Evolutionary conservation across 2,329 filamentous ascomycete species (phyloP).

Genomic region (Fonsecaea erecta): DNA sequence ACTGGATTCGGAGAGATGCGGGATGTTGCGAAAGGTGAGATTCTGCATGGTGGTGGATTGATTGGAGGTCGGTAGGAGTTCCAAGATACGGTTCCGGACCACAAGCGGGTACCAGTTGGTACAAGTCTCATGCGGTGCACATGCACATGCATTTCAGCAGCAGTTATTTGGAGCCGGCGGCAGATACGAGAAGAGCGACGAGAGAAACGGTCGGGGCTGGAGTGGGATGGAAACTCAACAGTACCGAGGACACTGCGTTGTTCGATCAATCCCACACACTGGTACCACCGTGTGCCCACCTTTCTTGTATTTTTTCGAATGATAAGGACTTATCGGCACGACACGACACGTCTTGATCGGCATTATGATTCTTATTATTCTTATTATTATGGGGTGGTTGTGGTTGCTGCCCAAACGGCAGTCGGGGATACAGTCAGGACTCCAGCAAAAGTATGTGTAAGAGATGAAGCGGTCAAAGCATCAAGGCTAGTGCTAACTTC

Average conservation of each 20-base stretch:
- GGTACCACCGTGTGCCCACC: background rate
- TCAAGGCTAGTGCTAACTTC: conserved; percentile 8
- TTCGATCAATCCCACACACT: background rate
- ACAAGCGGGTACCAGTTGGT: background rate
- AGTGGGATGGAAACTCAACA: background rate
- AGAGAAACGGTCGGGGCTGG: background rate
- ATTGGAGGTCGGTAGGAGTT: conserved; percentile 11
- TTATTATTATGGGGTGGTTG: too few relatives aligned
- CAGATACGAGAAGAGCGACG: background rate
- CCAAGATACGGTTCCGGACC: conserved; percentile 11
- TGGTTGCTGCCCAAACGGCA: conserved; percentile 3
- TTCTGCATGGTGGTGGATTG: background rate
- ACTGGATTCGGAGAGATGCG: conserved; percentile 22
- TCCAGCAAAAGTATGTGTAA: background rate
- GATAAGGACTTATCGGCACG: background rate
- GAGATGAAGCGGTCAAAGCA: conserved; percentile 16
- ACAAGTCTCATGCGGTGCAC: conserved; percentile 13
- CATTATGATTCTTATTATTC: too few relatives aligned
- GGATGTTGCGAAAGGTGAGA: conserved; percentile 10
- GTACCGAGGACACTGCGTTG: too few relatives aligned
- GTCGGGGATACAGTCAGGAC: background rate
- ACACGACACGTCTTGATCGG: too few relatives aligned
- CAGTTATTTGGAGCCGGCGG: background rate
- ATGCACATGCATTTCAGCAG: conserved; percentile 13
- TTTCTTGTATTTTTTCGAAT: too few relatives aligned